Percentiles rank a stretch among this genome's conserved stretches.
Conservation (phyloP, 768 basidiomycete genomes). For the Boletus barrowsii region DNA sequence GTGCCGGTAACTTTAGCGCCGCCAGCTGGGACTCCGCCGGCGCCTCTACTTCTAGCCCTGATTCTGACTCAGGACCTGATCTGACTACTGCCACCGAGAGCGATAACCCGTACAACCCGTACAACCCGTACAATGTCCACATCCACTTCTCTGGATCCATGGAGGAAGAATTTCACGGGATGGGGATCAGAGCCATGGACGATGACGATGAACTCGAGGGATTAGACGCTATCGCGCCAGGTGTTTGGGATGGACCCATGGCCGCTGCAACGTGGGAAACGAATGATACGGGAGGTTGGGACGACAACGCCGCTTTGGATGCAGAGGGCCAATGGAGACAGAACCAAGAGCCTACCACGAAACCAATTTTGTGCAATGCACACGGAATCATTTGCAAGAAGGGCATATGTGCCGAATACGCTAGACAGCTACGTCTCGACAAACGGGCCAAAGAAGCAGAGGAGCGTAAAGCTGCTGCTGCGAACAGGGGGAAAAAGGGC, state of each 20-base stretch:
- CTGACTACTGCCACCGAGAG: constrained; percentile 20
- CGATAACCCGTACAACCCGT: constrained; percentile 25
- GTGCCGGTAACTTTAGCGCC: constrained; percentile 7
- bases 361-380: constrained; percentile 25
- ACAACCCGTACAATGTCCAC: constrained; percentile 18
- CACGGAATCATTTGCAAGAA: constrained; percentile 36
- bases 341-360: not conserved
- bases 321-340: constrained; percentile 24
- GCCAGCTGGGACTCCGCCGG: constrained; percentile 24
- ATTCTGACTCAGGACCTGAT: constrained; percentile 26
- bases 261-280: constrained; percentile 1
- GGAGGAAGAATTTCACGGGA: constrained; percentile 30
- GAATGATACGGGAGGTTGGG: constrained; percentile 4
- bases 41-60: constrained; percentile 25
- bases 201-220: constrained; percentile 13
- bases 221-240: constrained; percentile 27
- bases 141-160: constrained; percentile 26
- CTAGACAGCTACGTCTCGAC: constrained; percentile 20
- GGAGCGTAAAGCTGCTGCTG: constrained; percentile 12
- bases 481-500: constrained; percentile 24
- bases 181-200: constrained; percentile 15
- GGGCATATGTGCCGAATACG: constrained; percentile 36
- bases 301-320: constrained; percentile 13
- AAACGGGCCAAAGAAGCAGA: constrained; percentile 17
- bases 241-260: constrained; percentile 12